Conservation (phyloP, 139 green algal species). For the Chlamydomonas incerta region DNA sequence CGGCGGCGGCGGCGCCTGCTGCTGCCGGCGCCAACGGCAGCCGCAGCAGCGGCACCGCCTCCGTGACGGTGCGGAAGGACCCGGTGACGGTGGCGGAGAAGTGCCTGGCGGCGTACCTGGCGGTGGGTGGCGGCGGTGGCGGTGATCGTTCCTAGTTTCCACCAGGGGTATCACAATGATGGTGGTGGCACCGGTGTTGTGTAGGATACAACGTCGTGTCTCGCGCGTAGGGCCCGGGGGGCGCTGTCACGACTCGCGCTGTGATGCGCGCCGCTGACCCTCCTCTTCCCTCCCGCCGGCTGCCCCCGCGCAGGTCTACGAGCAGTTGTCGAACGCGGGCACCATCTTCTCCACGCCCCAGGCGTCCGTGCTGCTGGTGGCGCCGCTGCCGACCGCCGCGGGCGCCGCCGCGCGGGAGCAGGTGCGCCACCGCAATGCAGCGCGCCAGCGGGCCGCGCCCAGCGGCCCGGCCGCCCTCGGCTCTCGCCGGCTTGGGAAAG, state of each 20-base stretch:
- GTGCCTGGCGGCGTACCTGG: constrained; percentile 50
- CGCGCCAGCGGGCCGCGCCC: background rate
- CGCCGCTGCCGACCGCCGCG: constrained; percentile 61
- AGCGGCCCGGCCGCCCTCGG: background rate
- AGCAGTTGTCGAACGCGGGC: constrained; percentile 72
- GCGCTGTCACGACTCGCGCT: no score
- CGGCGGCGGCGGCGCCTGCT: background rate
- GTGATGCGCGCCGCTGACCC: no score
- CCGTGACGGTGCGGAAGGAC: constrained; percentile 29
- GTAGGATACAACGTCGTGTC: no score
- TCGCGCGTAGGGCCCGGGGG: no score
- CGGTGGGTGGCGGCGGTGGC: no score
- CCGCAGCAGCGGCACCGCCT: constrained; percentile 8
- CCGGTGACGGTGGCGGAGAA: constrained; percentile 57
- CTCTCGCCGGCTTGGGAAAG: no score
- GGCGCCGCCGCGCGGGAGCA: constrained; percentile 27
- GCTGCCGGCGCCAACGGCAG: background rate
- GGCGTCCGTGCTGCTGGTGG: constrained; percentile 63
- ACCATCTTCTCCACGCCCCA: constrained; percentile 64
- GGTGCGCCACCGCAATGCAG: constrained; percentile 2
- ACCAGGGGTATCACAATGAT: no score
- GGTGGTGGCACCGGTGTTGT: constrained; percentile 28
- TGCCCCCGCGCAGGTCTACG: constrained; percentile 61
- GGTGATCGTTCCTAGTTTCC: no score
- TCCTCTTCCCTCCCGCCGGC: no score